Conservation (phyloP, 2,329 filamentous ascomycete genomes). For the Penicillium hordei region DNA sequence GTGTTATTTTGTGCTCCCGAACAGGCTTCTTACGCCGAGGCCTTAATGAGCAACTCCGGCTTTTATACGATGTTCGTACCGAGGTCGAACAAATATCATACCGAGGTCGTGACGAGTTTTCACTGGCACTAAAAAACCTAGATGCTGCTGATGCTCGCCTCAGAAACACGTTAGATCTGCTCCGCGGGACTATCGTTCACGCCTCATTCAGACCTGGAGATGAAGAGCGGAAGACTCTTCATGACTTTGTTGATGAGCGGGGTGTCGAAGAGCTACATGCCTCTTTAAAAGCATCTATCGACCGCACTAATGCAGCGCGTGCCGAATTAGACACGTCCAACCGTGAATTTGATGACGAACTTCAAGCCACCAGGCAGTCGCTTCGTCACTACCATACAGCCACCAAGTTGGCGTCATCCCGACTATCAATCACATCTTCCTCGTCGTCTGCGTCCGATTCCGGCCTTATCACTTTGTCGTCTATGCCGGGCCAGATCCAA, state of each 20-base stretch:
- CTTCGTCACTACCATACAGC: conserved; percentile 47
- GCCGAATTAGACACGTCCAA: conserved; percentile 55
- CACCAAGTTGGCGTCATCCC: conserved; percentile 42
- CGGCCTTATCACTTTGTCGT: conserved; percentile 38
- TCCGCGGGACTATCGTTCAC: conserved; percentile 61
- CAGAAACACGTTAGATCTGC: conserved; percentile 54
- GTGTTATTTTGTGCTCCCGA: conserved; percentile 69
- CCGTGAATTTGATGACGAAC: conserved; percentile 70
- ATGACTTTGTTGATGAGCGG: conserved; percentile 66
- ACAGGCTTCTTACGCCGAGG: conserved; percentile 66
- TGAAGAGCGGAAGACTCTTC: conserved; percentile 56
- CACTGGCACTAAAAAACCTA: conserved; percentile 54
- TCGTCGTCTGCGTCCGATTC: conserved; percentile 36
- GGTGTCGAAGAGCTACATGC: conserved; percentile 59
- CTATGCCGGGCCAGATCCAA: conserved; percentile 57
- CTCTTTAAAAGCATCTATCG: conserved; percentile 59
- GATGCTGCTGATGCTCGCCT: conserved; percentile 61
- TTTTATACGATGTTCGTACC: conserved; percentile 45
- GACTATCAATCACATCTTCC: conserved; percentile 35
- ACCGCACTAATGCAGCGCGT: conserved; percentile 61
- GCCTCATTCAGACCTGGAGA: conserved; percentile 53
- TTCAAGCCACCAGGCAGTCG: conserved; percentile 63
- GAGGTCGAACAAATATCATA: conserved; percentile 47
- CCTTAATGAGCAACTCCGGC: conserved; percentile 52
- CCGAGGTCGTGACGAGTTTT: conserved; percentile 46